Base-by-base conservation (phyloP, 768 basidiomycete species). In the Stropharia rugosoannulata region DNA sequence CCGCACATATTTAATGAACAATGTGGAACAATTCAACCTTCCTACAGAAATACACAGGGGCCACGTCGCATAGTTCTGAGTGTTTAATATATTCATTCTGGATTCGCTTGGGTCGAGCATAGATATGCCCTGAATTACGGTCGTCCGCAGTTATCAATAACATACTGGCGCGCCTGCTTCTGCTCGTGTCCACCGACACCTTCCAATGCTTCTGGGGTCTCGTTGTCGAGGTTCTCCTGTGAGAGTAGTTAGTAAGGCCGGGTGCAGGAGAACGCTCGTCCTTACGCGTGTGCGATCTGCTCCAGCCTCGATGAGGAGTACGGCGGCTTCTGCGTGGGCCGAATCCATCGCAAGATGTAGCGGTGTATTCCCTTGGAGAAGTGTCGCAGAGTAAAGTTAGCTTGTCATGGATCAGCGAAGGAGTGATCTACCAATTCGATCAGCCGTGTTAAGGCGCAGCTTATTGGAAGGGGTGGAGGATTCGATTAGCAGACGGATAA, bases 261-360 rank as follows among this genome's bases (percentile, higher is more conserved):
- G 55, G 52, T 54, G 62, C 50, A 52, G 35, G 50, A 56, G 59
- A 55, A 40, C 49, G 32, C 25, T 55, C 59, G 57, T 36, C 77
- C 90, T 61, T 72, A 95, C 95, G 63, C 92, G 80, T 61, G 82
- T 82, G 29, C 96, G 86, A 77, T 98, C 96, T 7, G 95, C 95
- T 16, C 96, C 96, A 44, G 93, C 95, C 68, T 96, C 93, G 57
- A 99, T 96, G 49, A 99, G 80, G 48, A 90, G 70, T 2, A 94
- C 90, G 9, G 96, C 96, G 13, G 86, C 90, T 67, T 93, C 87
- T 12, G 92, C 96, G 66, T 98, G 91, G 15, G 88, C 96, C 51
- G 91, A 94, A 64, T 99, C 96, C 88, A 99, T 90, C 15, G 96
- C 95, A 32, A 99, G 83, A 78, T 99, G 97, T 37, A 99, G 75